A percentile compares a stretch with the other conserved stretches of the same genome.
Evolutionary conservation across 2,329 filamentous ascomycete species (phyloP).

Genomic region (Botryotinia convoluta): DNA sequence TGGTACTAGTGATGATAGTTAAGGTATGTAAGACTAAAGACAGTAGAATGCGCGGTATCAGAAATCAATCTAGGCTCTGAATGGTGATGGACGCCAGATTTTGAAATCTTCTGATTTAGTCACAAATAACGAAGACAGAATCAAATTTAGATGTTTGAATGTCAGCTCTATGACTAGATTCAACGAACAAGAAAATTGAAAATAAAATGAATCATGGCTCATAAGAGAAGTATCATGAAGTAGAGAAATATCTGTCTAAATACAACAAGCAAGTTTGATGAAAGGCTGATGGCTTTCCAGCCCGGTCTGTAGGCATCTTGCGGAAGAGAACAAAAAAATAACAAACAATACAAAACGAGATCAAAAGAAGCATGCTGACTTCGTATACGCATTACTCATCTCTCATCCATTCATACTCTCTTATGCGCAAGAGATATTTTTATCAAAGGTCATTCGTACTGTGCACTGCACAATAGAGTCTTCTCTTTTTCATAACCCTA

Average conservation of each 20-base stretch:
- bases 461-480: neutral
- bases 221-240: neutral
- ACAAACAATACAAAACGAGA: constrained; percentile 2
- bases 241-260: constrained; percentile 5
- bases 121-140: neutral
- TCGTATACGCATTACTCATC: constrained; percentile 15
- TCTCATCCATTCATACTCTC: constrained; percentile 8
- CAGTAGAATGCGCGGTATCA: neutral
- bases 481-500: neutral
- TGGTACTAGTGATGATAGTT: neutral
- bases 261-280: constrained; percentile 17
- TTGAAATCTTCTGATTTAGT: too few species aligned
- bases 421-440: neutral
- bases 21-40: neutral
- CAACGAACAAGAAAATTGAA: neutral
- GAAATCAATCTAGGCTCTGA: too few species aligned
- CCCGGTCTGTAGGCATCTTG: constrained; percentile 11
- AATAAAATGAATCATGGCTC: neutral
- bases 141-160: neutral
- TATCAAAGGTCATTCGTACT: neutral
- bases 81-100: neutral
- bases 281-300: neutral
- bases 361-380: neutral
- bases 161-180: too few species aligned
- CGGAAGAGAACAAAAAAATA: constrained; percentile 14